A percentile compares a stretch with the other conserved stretches of the same genome.
phyloP scores from a whole-genome alignment of 2,329 filamentous ascomycete genomes.

The Neofusicoccum kwambonambiense region DNA sequence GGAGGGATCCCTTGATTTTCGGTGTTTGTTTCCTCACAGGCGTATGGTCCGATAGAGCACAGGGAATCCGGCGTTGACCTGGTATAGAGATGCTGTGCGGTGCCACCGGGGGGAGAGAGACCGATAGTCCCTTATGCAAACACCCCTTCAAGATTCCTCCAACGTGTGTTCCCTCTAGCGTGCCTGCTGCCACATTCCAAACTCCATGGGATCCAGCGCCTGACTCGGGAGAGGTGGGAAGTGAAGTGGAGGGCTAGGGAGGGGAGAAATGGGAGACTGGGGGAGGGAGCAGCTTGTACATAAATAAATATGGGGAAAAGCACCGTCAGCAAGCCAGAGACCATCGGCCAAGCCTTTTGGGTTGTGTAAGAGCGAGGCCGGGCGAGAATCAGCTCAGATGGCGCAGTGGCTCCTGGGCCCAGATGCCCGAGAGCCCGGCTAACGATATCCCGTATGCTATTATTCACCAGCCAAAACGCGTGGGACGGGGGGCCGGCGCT shows the following conservation, averaged over 20 bases:
- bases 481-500: too few relatives aligned
- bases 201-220: neutral
- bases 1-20: neutral
- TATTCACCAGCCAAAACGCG: neutral
- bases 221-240: neutral
- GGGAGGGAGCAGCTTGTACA: neutral
- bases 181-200: neutral
- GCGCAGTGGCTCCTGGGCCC: neutral
- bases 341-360: conserved; percentile 3
- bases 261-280: neutral
- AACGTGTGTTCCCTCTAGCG: neutral
- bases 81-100: neutral
- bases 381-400: conserved; percentile 5
- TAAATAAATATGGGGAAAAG: conserved; percentile 8
- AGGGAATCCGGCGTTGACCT: neutral
- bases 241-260: neutral
- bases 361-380: neutral
- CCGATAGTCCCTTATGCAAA: neutral
- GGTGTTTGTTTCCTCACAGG: neutral
- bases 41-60: neutral
- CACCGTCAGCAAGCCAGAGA: neutral
- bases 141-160: neutral
- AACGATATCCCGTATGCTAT: conserved; percentile 8
- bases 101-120: neutral
- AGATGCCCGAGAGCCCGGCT: neutral